Conservation (phyloP, 371 early-diverging fungal genomes). For the Zychaea mexicana region DNA sequence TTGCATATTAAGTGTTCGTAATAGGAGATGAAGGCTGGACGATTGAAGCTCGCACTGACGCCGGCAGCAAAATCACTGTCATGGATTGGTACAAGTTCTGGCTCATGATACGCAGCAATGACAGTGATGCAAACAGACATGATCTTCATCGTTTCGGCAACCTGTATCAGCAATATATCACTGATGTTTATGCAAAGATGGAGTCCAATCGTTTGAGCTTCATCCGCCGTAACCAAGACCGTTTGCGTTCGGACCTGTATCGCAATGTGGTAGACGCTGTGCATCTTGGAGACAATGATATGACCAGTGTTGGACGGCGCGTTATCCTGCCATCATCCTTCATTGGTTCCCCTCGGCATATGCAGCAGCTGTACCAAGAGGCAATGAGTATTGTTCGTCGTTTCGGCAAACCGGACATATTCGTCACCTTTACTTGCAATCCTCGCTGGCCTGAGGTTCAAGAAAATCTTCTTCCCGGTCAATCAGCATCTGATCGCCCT, state of each 20-base stretch:
- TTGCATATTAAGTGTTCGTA: too few species aligned
- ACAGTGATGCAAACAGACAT: too few species aligned
- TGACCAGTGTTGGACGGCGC: not conserved
- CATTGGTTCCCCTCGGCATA: not conserved
- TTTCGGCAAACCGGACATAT: not conserved
- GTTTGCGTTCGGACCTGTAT: not conserved
- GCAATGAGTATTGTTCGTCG: conserved; percentile 1
- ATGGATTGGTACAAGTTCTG: too few species aligned
- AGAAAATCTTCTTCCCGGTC: not conserved
- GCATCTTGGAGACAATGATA: not conserved
- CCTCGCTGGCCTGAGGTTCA: not conserved
- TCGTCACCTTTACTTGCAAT: not conserved
- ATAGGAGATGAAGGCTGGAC: too few species aligned
- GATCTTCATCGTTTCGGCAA: conserved; percentile 4
- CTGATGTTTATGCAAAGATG: not conserved
- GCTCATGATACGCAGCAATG: too few species aligned
- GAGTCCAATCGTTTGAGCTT: not conserved
- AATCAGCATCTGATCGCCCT: conserved; percentile 5
- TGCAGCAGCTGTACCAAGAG: conserved; percentile 7
- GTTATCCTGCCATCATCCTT: not conserved
- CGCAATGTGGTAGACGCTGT: not conserved
- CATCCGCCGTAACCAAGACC: not conserved
- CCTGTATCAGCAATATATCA: not conserved
- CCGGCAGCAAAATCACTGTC: too few species aligned
- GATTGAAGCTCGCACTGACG: too few species aligned